Conservation (phyloP, 2,329 filamentous ascomycete species). For the Purpureocillium takamizusanense region DNA sequence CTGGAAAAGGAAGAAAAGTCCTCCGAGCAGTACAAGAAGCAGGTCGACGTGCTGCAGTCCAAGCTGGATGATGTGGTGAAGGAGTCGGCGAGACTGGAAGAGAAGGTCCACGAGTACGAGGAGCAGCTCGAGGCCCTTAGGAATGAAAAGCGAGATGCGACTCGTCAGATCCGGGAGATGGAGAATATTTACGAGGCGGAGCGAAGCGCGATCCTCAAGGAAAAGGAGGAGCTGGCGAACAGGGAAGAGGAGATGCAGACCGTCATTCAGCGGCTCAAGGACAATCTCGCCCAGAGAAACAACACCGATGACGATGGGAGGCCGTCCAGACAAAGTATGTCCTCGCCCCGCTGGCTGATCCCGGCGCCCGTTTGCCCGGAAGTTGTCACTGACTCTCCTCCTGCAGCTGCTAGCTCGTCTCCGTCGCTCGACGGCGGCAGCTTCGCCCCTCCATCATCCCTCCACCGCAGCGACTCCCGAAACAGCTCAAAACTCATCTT, state of each 20-base stretch:
- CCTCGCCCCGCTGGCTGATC: background rate
- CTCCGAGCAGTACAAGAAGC: conserved; percentile 74
- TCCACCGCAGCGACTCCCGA: conserved; percentile 80
- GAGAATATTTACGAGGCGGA: conserved; percentile 90
- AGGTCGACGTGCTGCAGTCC: conserved; percentile 74
- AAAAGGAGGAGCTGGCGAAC: conserved; percentile 80
- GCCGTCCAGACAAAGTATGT: conserved; percentile 49
- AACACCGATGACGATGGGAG: conserved; percentile 46
- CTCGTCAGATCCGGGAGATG: conserved; percentile 79
- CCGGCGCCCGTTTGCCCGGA: too few species aligned
- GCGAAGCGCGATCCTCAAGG: conserved; percentile 75
- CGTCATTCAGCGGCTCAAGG: conserved; percentile 86
- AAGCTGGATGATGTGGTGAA: conserved; percentile 75
- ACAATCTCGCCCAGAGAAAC: conserved; percentile 72
- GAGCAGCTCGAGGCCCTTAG: conserved; percentile 72
- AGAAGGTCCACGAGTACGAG: conserved; percentile 77
- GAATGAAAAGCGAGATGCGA: conserved; percentile 77
- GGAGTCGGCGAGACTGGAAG: conserved; percentile 81
- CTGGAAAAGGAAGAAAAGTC: conserved; percentile 70
- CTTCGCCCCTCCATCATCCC: conserved; percentile 77
- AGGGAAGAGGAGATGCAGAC: conserved; percentile 85
- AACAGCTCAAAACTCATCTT: conserved; percentile 84
- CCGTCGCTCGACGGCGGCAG: conserved; percentile 65
- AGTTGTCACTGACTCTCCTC: background rate
- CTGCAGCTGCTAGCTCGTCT: conserved; percentile 41